Evolutionary conservation across 805 yeast species (phyloP).

Genomic region (Tetrapisispora fleetii): DNA sequence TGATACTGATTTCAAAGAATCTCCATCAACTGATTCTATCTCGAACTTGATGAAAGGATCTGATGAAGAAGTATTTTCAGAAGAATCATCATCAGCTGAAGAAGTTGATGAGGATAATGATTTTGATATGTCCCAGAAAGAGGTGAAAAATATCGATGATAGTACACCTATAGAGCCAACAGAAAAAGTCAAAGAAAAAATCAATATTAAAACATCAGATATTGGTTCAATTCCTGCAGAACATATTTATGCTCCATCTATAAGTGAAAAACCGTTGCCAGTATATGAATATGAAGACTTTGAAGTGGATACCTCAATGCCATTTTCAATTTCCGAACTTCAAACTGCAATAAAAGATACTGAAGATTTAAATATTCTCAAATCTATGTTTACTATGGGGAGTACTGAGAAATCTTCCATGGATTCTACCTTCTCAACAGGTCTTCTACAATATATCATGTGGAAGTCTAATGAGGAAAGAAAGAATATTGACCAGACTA

Average conservation of each 20-base stretch:
- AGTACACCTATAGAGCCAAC: not conserved
- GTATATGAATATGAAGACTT: constrained; percentile 38
- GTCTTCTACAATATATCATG: constrained; percentile 11
- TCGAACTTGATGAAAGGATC: constrained; percentile 5
- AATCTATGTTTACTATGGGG: constrained; percentile 31
- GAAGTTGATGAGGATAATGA: constrained; percentile 11
- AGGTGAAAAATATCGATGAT: not conserved
- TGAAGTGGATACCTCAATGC: not conserved
- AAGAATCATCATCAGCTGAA: constrained; percentile 7
- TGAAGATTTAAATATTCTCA: constrained; percentile 57
- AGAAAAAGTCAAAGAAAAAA: not conserved
- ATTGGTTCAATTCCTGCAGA: not conserved
- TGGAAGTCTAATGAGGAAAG: constrained; percentile 19
- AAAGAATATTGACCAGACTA: constrained; percentile 4
- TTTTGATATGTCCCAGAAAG: not conserved
- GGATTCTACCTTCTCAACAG: not conserved
- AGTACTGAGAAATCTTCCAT: not conserved
- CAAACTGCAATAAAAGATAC: constrained; percentile 55
- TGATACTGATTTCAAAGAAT: constrained; percentile 17
- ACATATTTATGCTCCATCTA: constrained; percentile 39
- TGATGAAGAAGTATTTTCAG: constrained; percentile 10
- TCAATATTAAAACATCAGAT: not conserved
- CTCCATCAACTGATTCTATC: constrained; percentile 7
- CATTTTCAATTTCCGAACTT: constrained; percentile 34
- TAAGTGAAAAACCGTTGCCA: constrained; percentile 39